These are phyloP conservation scores for Mortierella alpina DNA, from an alignment of 192 early-diverging fungal species.

Conservation along the genomic window DNA sequence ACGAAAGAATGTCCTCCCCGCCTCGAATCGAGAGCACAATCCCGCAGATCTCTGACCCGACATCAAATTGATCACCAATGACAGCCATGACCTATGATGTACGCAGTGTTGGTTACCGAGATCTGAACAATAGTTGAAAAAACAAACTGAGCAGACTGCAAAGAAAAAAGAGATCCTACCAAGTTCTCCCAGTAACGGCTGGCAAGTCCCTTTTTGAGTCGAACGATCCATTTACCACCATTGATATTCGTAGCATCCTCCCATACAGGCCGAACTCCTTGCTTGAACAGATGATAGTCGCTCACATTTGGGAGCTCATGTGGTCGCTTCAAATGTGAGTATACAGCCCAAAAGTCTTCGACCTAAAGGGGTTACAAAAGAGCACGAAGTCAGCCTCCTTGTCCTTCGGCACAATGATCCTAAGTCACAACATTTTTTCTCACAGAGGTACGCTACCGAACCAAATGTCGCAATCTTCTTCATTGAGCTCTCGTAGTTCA, in stretches of 20 bases:
- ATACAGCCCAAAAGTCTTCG: constrained; percentile 85
- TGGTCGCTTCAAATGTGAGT: constrained; percentile 84
- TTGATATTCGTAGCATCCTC: constrained; percentile 87
- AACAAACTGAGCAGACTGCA: neutral
- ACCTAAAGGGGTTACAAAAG: constrained; percentile 52
- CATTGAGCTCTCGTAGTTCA: constrained; percentile 90
- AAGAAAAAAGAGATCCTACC: constrained; percentile 48
- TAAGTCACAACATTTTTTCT: neutral
- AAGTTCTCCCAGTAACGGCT: constrained; percentile 92
- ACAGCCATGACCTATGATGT: constrained; percentile 76
- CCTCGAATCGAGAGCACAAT: constrained; percentile 93
- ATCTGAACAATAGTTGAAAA: no score
- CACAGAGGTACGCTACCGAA: constrained; percentile 58
- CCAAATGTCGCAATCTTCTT: constrained; percentile 85
- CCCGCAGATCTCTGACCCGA: constrained; percentile 91
- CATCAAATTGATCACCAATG: constrained; percentile 92
- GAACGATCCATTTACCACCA: constrained; percentile 97
- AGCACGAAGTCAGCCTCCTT: neutral
- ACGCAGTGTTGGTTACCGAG: no score
- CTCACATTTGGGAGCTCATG: constrained; percentile 85
- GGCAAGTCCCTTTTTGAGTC: constrained; percentile 92
- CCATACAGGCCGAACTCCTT: constrained; percentile 94
- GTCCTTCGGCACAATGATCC: neutral
- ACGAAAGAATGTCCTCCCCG: constrained; percentile 92
- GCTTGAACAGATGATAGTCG: constrained; percentile 95